Evolutionary conservation across 2,329 filamentous ascomycete species (phyloP).

Genomic region (Clarireedia homoeocarpa): DNA sequence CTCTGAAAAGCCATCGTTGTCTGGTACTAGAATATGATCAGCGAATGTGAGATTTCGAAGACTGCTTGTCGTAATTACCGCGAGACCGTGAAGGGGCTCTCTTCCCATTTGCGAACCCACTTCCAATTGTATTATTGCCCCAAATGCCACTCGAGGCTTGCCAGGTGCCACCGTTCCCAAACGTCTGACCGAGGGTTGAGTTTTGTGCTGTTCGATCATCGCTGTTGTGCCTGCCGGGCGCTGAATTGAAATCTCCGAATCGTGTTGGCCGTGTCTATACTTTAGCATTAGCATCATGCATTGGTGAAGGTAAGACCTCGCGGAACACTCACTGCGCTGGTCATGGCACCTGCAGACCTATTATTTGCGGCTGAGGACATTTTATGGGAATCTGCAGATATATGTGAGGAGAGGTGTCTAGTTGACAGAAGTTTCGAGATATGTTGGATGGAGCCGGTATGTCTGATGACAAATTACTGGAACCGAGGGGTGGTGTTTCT

Average conservation of each 20-base stretch:
- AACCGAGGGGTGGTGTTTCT: constrained; percentile 22
- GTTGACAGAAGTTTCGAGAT: constrained; percentile 6
- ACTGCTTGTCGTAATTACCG: constrained; percentile 35
- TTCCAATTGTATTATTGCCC: constrained; percentile 39
- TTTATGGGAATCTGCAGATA: constrained; percentile 22
- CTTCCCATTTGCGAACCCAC: constrained; percentile 38
- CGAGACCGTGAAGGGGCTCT: constrained; percentile 38
- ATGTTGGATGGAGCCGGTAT: constrained; percentile 17
- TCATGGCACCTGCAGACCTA: constrained; percentile 30
- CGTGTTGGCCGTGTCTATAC: constrained; percentile 27
- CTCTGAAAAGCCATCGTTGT: constrained; percentile 37
- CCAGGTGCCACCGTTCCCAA: constrained; percentile 34
- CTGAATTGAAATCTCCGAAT: constrained; percentile 33
- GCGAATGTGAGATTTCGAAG: constrained; percentile 13
- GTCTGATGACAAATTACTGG: constrained; percentile 14
- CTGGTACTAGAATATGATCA: constrained; percentile 26
- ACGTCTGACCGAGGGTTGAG: constrained; percentile 34
- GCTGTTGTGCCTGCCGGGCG: constrained; percentile 23
- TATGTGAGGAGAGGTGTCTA: no score
- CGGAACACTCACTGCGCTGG: constrained; percentile 33
- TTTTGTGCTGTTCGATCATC: constrained; percentile 31
- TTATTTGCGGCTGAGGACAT: constrained; percentile 31
- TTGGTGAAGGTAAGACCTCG: constrained; percentile 22
- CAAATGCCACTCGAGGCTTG: constrained; percentile 40
- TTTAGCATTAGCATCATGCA: constrained; percentile 18